Evolutionary conservation across 1,284 basidiomycete genomes (phyloP), one percentile per base, ranked within the genome.

Genomic region (Trichosporon coremiiforme): DNA sequence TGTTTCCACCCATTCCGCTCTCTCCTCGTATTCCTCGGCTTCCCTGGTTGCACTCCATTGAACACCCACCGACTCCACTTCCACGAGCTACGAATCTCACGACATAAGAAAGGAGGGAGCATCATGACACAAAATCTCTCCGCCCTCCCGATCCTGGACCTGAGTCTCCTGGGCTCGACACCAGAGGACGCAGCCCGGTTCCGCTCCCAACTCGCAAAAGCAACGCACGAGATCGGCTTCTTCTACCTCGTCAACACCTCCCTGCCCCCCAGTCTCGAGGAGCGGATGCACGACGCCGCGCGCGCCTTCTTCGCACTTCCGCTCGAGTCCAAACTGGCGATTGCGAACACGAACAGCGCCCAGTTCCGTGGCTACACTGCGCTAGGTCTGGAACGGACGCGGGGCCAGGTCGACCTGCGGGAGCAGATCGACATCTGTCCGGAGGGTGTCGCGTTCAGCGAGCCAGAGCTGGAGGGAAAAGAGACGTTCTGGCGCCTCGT

Each of bases 171-270:
- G 29, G 67, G 69, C 47, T 20, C 9, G 1, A 62, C 65, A 0
- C 29, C 63, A 0, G 69, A 36, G 4, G 35, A 69, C 6, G 69
- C 72, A 0, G 60, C 69, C 2, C 10, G 35, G 7, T 73, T 73
- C 64, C 72, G 72, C 17, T 66, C 55, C n/a, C 66, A 41, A 6
- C 64, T 73, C 31, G 60, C 66, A 7, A 20, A 29, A 0, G 72
- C 72, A 10, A 71, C 72, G 0, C 72, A 71, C 53, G 68, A 71
- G 9, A 31, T 71, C 12, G 78, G 78, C 35, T 79, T 79, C 76
- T 77, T 79, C 75, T 78, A 79, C 68, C 75, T 78, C 2, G 75
- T 72, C 4, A 74, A 74, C 22, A 77, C 78, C n/a, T 76, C 76
- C 2, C 67, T 79, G 20, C 64, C 70, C 12, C 35, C 71, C 0